A percentile compares a stretch with the other conserved stretches of the same genome.
phyloP scores from a whole-genome alignment of 108 stramenopile species.

The Cyclotella kingstonii region DNA sequence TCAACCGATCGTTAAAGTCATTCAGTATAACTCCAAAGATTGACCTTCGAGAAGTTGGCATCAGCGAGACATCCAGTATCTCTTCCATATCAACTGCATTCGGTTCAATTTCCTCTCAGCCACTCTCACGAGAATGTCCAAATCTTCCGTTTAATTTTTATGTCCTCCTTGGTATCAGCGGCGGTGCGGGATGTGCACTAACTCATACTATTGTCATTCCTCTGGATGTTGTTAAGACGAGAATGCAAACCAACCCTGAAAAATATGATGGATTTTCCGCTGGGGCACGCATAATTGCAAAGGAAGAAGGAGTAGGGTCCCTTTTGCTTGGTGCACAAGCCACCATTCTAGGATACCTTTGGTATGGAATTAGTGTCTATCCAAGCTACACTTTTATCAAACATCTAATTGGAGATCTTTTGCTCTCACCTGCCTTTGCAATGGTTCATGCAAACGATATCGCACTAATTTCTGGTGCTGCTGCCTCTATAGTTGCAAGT shows the following conservation, averaged over 20 bases:
- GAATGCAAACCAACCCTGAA: conserved; percentile 70
- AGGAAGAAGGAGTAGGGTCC: conserved; percentile 67
- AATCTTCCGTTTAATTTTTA: conserved; percentile 49
- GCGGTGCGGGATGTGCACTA: conserved; percentile 85
- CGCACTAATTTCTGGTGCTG: conserved; percentile 85
- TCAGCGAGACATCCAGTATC: conserved; percentile 53
- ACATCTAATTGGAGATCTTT: conserved; percentile 46
- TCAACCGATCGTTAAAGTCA: too few relatives aligned
- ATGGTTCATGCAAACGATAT: conserved; percentile 68
- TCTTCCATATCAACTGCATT: conserved; percentile 58
- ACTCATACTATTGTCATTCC: conserved; percentile 91
- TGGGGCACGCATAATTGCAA: conserved; percentile 54
- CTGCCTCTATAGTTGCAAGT: conserved; percentile 86
- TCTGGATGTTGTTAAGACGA: conserved; percentile 80
- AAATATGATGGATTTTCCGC: conserved; percentile 46
- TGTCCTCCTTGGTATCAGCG: conserved; percentile 76
- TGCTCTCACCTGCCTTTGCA: conserved; percentile 56
- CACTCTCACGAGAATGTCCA: conserved; percentile 55
- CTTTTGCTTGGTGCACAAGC: conserved; percentile 86
- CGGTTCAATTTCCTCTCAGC: conserved; percentile 57
- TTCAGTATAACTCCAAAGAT: conserved; percentile 50
- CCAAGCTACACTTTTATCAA: conserved; percentile 92
- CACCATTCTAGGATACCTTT: conserved; percentile 88
- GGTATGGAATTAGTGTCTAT: conserved; percentile 94
- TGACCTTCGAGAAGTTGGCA: conserved; percentile 46